Base-by-base conservation (phyloP, 805 yeast genomes). In the Teunomyces aglyptinius region DNA sequence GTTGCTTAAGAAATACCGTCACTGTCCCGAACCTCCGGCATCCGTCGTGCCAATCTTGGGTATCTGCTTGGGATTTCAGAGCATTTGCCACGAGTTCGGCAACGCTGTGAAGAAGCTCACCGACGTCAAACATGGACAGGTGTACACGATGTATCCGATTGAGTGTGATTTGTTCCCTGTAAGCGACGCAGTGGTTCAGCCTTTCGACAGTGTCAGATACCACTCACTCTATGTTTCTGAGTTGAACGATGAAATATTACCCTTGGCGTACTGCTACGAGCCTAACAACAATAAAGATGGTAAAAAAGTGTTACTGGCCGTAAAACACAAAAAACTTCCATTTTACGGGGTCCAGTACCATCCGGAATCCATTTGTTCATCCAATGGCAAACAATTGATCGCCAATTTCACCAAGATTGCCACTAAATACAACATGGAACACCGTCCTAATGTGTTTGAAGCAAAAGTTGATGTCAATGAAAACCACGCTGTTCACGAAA, bases 281-380 rank as follows among this genome's bases (percentile, higher is more conserved):
- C 72, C 60, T 12, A 60, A 70, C 8, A 49, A 44, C 3, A 15
- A 31, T 4, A 71, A 71, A 3, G 58, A 56, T 12, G 48, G 47
- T 2, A 46, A 44, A 4, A 58, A 59, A 33, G 67, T 86, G 4
- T 60, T 89, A 26, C 94, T 94, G 99, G 96, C 96, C 0, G 94
- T 78, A 0, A 77, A 70, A 58, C 91, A 88, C 57, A 53, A 41
- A 0, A 15, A 31, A 0, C 65, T 68, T 16, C 97, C 97, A 0
- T 86, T 86, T 69, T 92, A 74, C 62, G 99, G 96, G 0, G 97
- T 94, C 2, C 99, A 94, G 59, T 95, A 91, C 59, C 99, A 94
- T 59, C 99, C 99, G 0, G 99, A 94, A 59, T 89, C 97, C 1
- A 81, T 92, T 33, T 89, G 96, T 56, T 89, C 97, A 0, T 70